These are phyloP conservation scores for Ceratocystis lukuohia DNA, from an alignment of 2,329 filamentous ascomycete genomes.

Conservation along the genomic window DNA sequence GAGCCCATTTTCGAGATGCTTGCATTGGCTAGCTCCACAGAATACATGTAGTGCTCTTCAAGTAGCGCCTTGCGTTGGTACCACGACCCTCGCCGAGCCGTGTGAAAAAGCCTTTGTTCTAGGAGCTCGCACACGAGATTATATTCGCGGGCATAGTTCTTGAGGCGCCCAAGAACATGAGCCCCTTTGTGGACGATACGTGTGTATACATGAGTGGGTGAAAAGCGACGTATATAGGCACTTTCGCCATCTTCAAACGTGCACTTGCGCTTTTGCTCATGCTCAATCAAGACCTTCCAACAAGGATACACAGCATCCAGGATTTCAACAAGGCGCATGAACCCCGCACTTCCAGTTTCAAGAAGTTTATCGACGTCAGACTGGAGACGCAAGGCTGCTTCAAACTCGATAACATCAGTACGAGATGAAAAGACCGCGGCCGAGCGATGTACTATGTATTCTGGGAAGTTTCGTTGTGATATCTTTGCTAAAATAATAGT, in stretches of 20 bases:
- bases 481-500: slow-evolving; percentile 91
- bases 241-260: slow-evolving; percentile 75
- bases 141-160: slow-evolving; percentile 67
- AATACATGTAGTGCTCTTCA: slow-evolving; percentile 88
- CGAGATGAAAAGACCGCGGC: slow-evolving; percentile 77
- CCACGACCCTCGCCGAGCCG: slow-evolving; percentile 75
- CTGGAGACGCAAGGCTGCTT: slow-evolving; percentile 71
- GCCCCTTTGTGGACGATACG: slow-evolving; percentile 82
- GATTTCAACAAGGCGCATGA: slow-evolving; percentile 54
- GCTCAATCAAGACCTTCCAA: slow-evolving; percentile 69
- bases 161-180: slow-evolving; percentile 65
- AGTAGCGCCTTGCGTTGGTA: slow-evolving; percentile 89
- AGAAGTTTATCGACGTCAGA: slow-evolving; percentile 68
- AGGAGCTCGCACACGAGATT: slow-evolving; percentile 61
- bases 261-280: slow-evolving; percentile 61
- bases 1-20: slow-evolving; percentile 34
- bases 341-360: slow-evolving; percentile 60
- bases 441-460: slow-evolving; percentile 81
- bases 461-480: slow-evolving; percentile 71
- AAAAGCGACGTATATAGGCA: slow-evolving; percentile 78
- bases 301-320: slow-evolving; percentile 64
- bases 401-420: slow-evolving; percentile 67
- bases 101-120: slow-evolving; percentile 68
- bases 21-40: slow-evolving; percentile 29
- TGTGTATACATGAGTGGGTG: slow-evolving; percentile 84